Evolutionary conservation across 768 basidiomycete genomes (phyloP).

Genomic region (Artomyces pyxidatus): DNA sequence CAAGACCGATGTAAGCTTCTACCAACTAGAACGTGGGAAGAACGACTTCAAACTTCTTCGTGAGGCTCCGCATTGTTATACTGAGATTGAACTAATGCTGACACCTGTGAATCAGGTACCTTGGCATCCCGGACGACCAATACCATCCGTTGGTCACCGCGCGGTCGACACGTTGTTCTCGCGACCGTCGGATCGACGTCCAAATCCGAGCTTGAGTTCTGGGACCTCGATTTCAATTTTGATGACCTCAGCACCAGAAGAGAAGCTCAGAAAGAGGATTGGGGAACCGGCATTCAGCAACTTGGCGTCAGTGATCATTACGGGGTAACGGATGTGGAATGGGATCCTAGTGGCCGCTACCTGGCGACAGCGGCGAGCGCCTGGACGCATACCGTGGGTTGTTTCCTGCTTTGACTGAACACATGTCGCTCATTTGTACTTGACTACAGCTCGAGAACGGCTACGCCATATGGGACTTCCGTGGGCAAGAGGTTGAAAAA

Average conservation of each 20-base stretch:
- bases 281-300: conserved; percentile 80
- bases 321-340: conserved; percentile 94
- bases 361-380: conserved; percentile 89
- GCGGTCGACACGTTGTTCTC: conserved; percentile 90
- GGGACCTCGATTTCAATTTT: conserved; percentile 89
- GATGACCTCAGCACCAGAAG: conserved; percentile 46
- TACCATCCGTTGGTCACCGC: conserved; percentile 93
- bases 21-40: conserved; percentile 86
- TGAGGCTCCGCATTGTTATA: conserved; percentile 21
- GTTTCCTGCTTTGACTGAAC: neutral
- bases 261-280: conserved; percentile 53
- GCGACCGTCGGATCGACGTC: conserved; percentile 92
- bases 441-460: conserved; percentile 82
- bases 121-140: conserved; percentile 63
- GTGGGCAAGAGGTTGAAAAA: conserved; percentile 89
- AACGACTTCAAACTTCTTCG: conserved; percentile 91
- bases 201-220: conserved; percentile 98
- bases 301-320: conserved; percentile 90
- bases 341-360: conserved; percentile 96
- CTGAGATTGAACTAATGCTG: neutral
- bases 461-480: conserved; percentile 96
- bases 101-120: neutral
- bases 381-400: conserved; percentile 86
- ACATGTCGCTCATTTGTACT: neutral
- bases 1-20: conserved; percentile 95